A percentile compares a stretch with the other conserved stretches of the same genome.
Conservation (phyloP, 192 early-diverging fungal genomes). For the Backusella sp. region DNA sequence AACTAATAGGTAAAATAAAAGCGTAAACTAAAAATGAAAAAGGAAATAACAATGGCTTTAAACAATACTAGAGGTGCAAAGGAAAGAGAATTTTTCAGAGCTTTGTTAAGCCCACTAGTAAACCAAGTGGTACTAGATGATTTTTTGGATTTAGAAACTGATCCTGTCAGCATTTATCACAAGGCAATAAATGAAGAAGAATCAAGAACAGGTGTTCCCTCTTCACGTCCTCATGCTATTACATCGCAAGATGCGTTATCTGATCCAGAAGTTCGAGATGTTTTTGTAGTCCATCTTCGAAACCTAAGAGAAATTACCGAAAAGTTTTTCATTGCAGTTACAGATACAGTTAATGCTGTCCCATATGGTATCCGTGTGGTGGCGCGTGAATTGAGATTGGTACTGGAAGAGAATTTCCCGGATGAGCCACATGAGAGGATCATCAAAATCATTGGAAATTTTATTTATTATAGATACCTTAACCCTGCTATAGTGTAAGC, state of each 20-base stretch:
- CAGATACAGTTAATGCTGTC: slow-evolving; percentile 76
- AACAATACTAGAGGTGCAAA: slow-evolving; percentile 75
- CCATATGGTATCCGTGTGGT: slow-evolving; percentile 97
- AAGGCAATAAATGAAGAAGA: slow-evolving; percentile 89
- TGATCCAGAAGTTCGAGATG: slow-evolving; percentile 79
- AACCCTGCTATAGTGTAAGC: slow-evolving; percentile 85
- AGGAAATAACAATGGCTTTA: neutral
- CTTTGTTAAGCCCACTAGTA: slow-evolving; percentile 83
- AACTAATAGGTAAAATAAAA: slow-evolving; percentile 69
- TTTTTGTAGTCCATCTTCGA: slow-evolving; percentile 67
- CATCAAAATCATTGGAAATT: slow-evolving; percentile 86
- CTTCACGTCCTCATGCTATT: slow-evolving; percentile 72
- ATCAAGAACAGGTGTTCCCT: slow-evolving; percentile 80
- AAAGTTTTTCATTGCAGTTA: slow-evolving; percentile 81
- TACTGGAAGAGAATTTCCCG: slow-evolving; percentile 80
- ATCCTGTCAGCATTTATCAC: slow-evolving; percentile 88
- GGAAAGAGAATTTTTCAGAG: slow-evolving; percentile 88
- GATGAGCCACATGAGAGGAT: slow-evolving; percentile 78
- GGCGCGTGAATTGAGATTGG: slow-evolving; percentile 80
- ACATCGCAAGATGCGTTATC: slow-evolving; percentile 78
- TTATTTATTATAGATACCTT: slow-evolving; percentile 98
- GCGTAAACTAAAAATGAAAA: neutral
- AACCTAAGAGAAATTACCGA: slow-evolving; percentile 81
- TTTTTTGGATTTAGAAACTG: slow-evolving; percentile 87
- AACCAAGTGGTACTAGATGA: slow-evolving; percentile 77